Percentiles rank a stretch among this genome's conserved stretches.
These are phyloP conservation scores for Hippophae gyantsensis DNA, from an alignment of 306 rosid genomes.

Conservation along the genomic window DNA sequence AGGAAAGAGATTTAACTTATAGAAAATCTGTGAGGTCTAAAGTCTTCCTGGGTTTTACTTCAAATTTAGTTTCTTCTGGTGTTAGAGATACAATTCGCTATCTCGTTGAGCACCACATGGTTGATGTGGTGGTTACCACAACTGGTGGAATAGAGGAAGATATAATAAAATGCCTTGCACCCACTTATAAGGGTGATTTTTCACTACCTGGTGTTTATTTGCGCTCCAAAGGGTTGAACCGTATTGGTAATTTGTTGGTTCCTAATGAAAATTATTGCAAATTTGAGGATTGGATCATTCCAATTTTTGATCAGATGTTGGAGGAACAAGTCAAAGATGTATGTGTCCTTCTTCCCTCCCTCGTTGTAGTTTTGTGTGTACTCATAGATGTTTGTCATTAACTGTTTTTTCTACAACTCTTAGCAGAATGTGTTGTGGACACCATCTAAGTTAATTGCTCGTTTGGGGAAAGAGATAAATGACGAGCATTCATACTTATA, in stretches of 20 bases:
- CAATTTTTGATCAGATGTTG: slow-evolving; percentile 87
- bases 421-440: slow-evolving; percentile 68
- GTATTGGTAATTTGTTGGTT: slow-evolving; percentile 86
- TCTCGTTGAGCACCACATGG: slow-evolving; percentile 82
- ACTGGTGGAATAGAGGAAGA: slow-evolving; percentile 95
- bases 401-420: background rate
- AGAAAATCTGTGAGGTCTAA: slow-evolving; percentile 55
- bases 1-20: slow-evolving; percentile 40
- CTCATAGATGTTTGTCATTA: background rate
- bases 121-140: slow-evolving; percentile 84
- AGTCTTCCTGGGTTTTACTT: slow-evolving; percentile 86
- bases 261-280: slow-evolving; percentile 90
- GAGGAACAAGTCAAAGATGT: slow-evolving; percentile 66
- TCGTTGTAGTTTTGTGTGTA: background rate
- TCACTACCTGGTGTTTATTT: slow-evolving; percentile 59
- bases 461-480: slow-evolving; percentile 85
- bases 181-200: slow-evolving; percentile 78
- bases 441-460: slow-evolving; percentile 74
- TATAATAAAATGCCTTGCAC: slow-evolving; percentile 87
- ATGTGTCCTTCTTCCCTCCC: slow-evolving; percentile 8
- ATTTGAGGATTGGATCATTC: slow-evolving; percentile 94
- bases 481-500: slow-evolving; percentile 73
- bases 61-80: slow-evolving; percentile 91
- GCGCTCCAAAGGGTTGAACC: slow-evolving; percentile 82
- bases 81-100: slow-evolving; percentile 71